Base-by-base conservation (phyloP, 352 stramenopile species). In the Pythium angustatum region DNA sequence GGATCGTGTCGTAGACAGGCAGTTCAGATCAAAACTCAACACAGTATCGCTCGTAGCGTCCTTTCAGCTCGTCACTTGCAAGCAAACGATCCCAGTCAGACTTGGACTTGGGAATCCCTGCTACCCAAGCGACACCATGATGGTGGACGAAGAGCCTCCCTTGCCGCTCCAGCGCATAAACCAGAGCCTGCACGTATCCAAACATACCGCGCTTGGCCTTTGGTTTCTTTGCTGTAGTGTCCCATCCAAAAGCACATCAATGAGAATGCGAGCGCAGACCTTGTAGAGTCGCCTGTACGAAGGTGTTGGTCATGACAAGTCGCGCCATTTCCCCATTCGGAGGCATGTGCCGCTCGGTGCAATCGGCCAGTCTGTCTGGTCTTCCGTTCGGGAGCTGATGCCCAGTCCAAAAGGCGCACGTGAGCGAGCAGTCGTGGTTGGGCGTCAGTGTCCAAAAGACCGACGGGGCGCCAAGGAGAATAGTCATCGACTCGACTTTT, bases 371-470 rank as follows among this genome's bases (percentile, higher is more conserved):
- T 9, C 11, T 21, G 4, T 10, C 14, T 5, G 36, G 14, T 4
- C 36, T 4, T n/a, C 36, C 36, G 21, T 44, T 44, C 48, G 59
- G 59, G 14, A 68, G 31, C 11, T 44, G 28, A 0, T 27, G 49
- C 2, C 45, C 53, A 2, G 58, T 62, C 64, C 64, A 72, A 53
- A 67, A 72, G 2, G 52, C 58, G 19, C 52, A 48, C 0, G 52
- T 30, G 2, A 72, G 52, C 11, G 58, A 68, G 3, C 45, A 40
- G 36, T 67, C 64, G 3, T 58, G 58, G n/a, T 72, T 72, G 40
- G 64, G 64, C 3, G 64, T 72, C 27, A 72, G n/a, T 24, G 58
- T 72, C 64, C 64, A 72, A 14, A 72, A 72, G 10, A 72, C 43
- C 0, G 64, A 72, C 3, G 64, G 64, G 22, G 62, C 19, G 0